Base-by-base conservation (phyloP, 164 flowering plant species). In the Magnolia kwangsiensis region DNA sequence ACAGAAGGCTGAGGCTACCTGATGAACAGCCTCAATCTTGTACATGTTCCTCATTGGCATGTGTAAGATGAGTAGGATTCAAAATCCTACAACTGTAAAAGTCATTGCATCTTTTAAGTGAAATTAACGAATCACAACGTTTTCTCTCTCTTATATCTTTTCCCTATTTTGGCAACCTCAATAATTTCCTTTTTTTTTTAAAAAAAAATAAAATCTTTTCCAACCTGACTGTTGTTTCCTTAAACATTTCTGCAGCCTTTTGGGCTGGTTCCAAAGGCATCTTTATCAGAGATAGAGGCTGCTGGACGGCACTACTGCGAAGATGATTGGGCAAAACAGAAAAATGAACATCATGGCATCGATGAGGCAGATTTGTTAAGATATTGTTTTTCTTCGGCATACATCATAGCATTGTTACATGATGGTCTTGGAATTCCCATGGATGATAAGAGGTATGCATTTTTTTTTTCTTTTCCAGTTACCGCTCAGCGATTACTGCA, bases 331-430 rank as follows among this genome's bases (percentile, higher is more conserved):
- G 72, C 65, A 67, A 75, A 81, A 73, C 80, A 83, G 74, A 86
- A 75, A 79, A 70, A 64, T 13, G 76, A 78, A 67, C 85, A 85
- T 67, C 27, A 19, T 13, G 55, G 78, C 51, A 51, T 81, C 45
- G 84, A 83, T 31, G 87, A 85, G 51, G 20, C 63, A 74, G 89
- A 87, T 72, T 73, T 85, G 77, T 71, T 78, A 59, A 82, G 83
- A 81, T 85, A 83, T 50, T 88, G 91, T 76, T 88, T 87, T 80
- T 89, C 86, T 75, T 87, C 91, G 10, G 89, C 89, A 49, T 88
- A 82, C 76, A 72, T 80, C 31, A 82, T 86, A 59, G 87, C 89
- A 14, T 64, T 89, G 50, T 66, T 87, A 75, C 90, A 89, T 37
- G 87, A 87, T 51, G 77, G 71, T 75, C 85, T 89, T 76, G 87